Evolutionary conservation across 2,329 filamentous ascomycete species (phyloP).

Genomic region (Cadophora sp.): DNA sequence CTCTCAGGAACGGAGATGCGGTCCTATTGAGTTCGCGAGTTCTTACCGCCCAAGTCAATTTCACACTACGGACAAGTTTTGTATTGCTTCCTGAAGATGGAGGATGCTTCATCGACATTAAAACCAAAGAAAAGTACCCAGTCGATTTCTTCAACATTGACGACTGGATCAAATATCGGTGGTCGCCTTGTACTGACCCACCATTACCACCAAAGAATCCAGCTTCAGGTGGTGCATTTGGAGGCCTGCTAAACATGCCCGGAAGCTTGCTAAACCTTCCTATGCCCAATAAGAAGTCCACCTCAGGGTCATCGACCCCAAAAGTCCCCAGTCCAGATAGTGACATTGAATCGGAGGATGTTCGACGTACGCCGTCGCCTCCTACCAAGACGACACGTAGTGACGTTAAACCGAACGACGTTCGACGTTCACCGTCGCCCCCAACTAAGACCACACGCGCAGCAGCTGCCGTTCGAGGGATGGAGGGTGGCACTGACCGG

Average conservation of each 20-base stretch:
- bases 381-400: slow-evolving; percentile 34
- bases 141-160: slow-evolving; percentile 84
- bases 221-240: slow-evolving; percentile 41
- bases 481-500: slow-evolving; percentile 39
- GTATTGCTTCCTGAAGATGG: slow-evolving; percentile 86
- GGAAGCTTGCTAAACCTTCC: slow-evolving; percentile 37
- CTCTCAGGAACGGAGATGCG: slow-evolving; percentile 89
- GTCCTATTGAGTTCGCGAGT: slow-evolving; percentile 89
- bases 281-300: slow-evolving; percentile 39
- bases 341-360: not conserved
- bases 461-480: slow-evolving; percentile 36
- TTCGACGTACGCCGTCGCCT: slow-evolving; percentile 23
- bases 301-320: slow-evolving; percentile 33
- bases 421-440: slow-evolving; percentile 28
- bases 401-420: no score
- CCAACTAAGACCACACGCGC: slow-evolving; percentile 37
- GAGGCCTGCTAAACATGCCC: slow-evolving; percentile 47
- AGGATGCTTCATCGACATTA: slow-evolving; percentile 79
- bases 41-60: slow-evolving; percentile 91
- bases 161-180: slow-evolving; percentile 78
- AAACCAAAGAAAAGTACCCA: slow-evolving; percentile 79
- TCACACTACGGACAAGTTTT: slow-evolving; percentile 86
- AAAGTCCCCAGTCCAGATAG: slow-evolving; percentile 28
- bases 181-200: slow-evolving; percentile 77
- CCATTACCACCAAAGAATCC: slow-evolving; percentile 64